Conservation (phyloP, 768 basidiomycete genomes). For the Mycena venus region DNA sequence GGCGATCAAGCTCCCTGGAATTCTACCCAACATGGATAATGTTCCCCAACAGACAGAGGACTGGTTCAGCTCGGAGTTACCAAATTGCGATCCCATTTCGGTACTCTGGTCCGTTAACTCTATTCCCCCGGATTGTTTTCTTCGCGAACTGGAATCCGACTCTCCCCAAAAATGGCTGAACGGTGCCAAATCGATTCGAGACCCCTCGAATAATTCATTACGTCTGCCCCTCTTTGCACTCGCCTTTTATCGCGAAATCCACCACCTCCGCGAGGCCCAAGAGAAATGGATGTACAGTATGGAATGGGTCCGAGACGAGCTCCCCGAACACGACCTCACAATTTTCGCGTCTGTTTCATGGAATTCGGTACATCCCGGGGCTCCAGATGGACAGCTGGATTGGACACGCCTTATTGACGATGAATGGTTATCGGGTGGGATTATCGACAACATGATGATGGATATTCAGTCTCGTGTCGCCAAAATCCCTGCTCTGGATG, state of each 20-base stretch:
- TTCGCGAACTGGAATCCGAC: background rate
- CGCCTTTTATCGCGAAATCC: background rate
- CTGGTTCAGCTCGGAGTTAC: background rate
- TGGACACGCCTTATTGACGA: constrained; percentile 19
- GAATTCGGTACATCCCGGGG: background rate
- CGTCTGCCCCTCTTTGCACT: background rate
- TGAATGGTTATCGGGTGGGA: constrained; percentile 19
- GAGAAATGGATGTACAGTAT: background rate
- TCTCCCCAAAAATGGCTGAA: too few species aligned
- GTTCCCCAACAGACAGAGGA: background rate
- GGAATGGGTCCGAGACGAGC: background rate
- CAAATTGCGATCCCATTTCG: background rate
- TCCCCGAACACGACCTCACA: background rate
- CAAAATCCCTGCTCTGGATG: background rate
- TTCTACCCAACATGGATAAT: background rate
- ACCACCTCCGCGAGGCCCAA: background rate
- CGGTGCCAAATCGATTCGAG: too few species aligned
- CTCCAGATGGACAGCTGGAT: constrained; percentile 4
- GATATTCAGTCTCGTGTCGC: background rate
- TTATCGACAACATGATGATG: constrained; percentile 5
- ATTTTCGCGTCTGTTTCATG: background rate
- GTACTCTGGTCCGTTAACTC: background rate
- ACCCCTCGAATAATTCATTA: background rate
- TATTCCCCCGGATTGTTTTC: background rate
- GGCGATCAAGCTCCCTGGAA: background rate